Evolutionary conservation across 306 rosid genomes (phyloP), one percentile per base, ranked within the genome.

Genomic region (Boehmeria nivea): DNA sequence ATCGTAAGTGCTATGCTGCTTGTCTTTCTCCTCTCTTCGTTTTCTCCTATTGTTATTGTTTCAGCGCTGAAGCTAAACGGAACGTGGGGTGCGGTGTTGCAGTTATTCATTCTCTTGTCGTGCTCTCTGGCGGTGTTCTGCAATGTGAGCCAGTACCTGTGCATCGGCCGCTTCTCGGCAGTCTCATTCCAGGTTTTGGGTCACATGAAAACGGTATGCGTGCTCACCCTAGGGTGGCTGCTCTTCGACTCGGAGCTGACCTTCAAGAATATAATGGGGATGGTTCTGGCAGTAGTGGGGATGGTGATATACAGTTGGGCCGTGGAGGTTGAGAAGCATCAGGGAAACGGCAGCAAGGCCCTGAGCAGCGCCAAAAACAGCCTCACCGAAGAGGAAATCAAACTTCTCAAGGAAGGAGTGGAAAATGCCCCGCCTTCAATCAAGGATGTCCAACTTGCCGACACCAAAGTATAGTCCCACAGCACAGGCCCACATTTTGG

Each of bases 291-390:
- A 33, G 77, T 89, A 8, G 68, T 75, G 48, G 95, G 97, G 48
- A 89, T 89, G 97, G 75, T 89, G 49, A 76, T 88, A 60, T 88
- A 88, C 49, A 88, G 97, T 78, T 88, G 97, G 97, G 94, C 95
- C 36, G 88, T 82, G 31, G 97, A 88, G 74, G 16, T 14, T 18
- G 97, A 72, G 37, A 88, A 88, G 63, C 81, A 12, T n/a, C n/a
- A n/a, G n/a, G n/a, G n/a, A n/a, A n/a, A n/a, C n/a, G n/a, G n/a
- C n/a, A 18, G 51, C 25, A 88, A 85, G 74, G 49, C 77, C 19
- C 13, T 57, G 31, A 36, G 76, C 60, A 66, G 67, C 51, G 43
- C 55, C 10, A 88, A 85, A 74, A 80, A 76, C 66, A 85, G 91
- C 83, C 63, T 88, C 49, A 85, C 95, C 0, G 94, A 85, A 61